A percentile compares a stretch with the other conserved stretches of the same genome.
phyloP scores from a whole-genome alignment of 805 yeast species.

The Yamadazyma paraphyllophila region DNA sequence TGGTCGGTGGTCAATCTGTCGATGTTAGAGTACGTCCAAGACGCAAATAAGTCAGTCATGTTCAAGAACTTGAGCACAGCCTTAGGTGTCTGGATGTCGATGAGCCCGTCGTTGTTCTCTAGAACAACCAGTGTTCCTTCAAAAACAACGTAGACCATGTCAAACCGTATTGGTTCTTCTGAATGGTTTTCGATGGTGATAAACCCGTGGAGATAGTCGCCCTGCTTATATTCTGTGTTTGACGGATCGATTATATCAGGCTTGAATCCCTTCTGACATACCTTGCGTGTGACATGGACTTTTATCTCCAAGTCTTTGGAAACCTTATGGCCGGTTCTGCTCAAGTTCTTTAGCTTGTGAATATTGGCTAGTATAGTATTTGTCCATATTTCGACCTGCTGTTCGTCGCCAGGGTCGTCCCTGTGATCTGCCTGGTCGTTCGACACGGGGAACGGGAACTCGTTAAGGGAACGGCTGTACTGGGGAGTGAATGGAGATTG shows the following conservation, averaged over 20 bases:
- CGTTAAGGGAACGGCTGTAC: conserved; percentile 8
- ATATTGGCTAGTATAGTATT: conserved; percentile 43
- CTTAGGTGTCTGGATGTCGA: conserved; percentile 24
- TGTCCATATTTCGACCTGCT: conserved; percentile 29
- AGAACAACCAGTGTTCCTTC: conserved; percentile 35
- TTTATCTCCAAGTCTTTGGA: conserved; percentile 30
- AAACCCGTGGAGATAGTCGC: conserved; percentile 44
- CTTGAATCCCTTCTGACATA: conserved; percentile 38
- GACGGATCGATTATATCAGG: conserved; percentile 35
- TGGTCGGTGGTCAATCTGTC: conserved; percentile 38
- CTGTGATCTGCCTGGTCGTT: not conserved
- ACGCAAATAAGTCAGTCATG: conserved; percentile 44
- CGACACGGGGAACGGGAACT: conserved; percentile 18
- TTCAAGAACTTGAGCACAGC: conserved; percentile 38
- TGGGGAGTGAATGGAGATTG: conserved; percentile 16
- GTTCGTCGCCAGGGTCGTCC: not conserved
- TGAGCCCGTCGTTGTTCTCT: conserved; percentile 22
- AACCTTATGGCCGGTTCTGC: conserved; percentile 26
- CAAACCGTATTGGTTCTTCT: conserved; percentile 34
- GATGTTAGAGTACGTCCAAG: conserved; percentile 45
- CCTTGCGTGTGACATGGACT: conserved; percentile 35
- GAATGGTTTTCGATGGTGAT: conserved; percentile 36
- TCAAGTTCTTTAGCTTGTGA: conserved; percentile 36
- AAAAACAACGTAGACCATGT: conserved; percentile 44
- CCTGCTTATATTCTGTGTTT: conserved; percentile 35